Evolutionary conservation across 768 basidiomycete species (phyloP), one percentile per base, ranked within the genome.

Genomic region (Lentinus brumalis): DNA sequence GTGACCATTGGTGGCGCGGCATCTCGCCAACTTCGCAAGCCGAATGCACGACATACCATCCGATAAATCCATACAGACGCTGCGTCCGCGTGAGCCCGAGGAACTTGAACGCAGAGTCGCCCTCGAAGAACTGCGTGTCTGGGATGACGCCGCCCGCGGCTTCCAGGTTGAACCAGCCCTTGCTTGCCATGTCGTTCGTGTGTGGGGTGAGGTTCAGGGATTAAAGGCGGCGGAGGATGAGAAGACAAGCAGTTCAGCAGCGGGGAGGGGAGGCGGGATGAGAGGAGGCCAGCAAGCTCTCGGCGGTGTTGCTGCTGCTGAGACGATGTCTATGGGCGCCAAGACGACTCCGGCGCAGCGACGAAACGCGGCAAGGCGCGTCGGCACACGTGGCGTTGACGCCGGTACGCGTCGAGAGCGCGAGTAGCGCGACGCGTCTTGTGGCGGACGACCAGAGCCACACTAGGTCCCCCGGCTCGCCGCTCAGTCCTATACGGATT

Each of bases 131-230:
- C 63, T 89, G 86, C 41, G 83, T 87, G 69, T 94, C 91, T 6
- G 92, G 88, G 40, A 92, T 81, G 51, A 80, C 73, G 55, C 77
- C 78, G 10, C 77, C 78, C 15, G 83, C 88, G 4, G 87, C 69
- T 67, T 93, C 91, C 69, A 94, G 85, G 70, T 94, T 94, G 72
- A 93, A 83, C 92, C 92, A 94, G 67, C 92, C 91, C 77, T 87
- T 90, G 30, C 79, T 81, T 51, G 42, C 58, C 35, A 42, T 58
- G 21, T 2, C 46, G 35, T 38, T 30, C 14, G 41, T 53, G 41
- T 46, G 7, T 15, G 50, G 42, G 6, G 35, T 2, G 42, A 21
- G 29, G 52, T 49, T 29, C 45, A 53, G 40, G 31, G 42, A 29
- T 18, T 39, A 5, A 32, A 16, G n/a, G 44, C n/a, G 46, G 18